Conservation (phyloP, 164 flowering plant genomes). For the Vitis vinifera region DNA sequence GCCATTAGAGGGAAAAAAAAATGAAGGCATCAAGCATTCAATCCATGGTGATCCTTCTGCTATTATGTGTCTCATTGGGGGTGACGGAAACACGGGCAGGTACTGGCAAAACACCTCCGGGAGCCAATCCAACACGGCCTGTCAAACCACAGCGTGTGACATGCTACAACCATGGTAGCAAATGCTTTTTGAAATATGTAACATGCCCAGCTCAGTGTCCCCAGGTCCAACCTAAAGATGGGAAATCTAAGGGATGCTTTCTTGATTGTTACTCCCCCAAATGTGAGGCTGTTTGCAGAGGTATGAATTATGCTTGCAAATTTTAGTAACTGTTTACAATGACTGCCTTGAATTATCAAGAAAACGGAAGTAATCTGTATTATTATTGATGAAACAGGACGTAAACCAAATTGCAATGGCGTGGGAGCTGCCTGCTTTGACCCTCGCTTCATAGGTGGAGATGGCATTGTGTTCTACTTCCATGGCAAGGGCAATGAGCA, state of each 20-base stretch:
- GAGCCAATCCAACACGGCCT: too few relatives aligned
- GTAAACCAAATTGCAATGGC: too few relatives aligned
- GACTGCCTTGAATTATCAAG: too few relatives aligned
- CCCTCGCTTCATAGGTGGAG: too few relatives aligned
- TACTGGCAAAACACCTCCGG: not conserved
- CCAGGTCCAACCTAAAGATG: constrained; percentile 17
- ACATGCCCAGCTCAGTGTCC: constrained; percentile 35
- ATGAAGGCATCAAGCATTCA: constrained; percentile 14
- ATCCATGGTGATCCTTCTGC: constrained; percentile 6
- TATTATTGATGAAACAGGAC: too few relatives aligned
- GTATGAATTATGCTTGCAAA: constrained; percentile 18
- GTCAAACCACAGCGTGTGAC: constrained; percentile 1
- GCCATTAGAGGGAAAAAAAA: not conserved
- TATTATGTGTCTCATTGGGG: constrained; percentile 4
- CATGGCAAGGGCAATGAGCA: too few relatives aligned
- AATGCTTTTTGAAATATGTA: constrained; percentile 22
- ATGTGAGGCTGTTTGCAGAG: constrained; percentile 39
- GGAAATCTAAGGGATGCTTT: constrained; percentile 33
- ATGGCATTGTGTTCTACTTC: too few relatives aligned
- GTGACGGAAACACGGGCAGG: constrained; percentile 9
- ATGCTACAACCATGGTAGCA: constrained; percentile 17
- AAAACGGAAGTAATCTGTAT: too few relatives aligned
- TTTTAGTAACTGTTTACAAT: too few relatives aligned
- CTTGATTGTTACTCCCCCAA: constrained; percentile 36
- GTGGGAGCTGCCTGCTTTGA: too few relatives aligned